These are phyloP conservation scores for Cutaneotrichosporon sp. DNA, from an alignment of 1,284 basidiomycete genomes.

Conservation along the genomic window DNA sequence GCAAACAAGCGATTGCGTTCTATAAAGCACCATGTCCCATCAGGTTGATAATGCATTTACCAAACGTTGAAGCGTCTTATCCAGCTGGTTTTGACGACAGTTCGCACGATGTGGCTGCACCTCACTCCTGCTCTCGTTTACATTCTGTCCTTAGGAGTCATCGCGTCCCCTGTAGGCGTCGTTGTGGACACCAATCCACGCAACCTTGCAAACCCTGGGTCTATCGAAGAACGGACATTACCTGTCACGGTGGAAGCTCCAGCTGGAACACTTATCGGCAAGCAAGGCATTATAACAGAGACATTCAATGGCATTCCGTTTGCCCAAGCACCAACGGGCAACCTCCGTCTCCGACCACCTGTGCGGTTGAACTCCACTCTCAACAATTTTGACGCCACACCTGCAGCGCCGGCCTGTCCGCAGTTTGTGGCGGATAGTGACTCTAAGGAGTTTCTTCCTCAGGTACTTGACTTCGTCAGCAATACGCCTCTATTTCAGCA, in stretches of 20 bases:
- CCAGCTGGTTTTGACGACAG: too few species aligned
- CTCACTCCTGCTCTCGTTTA: too few species aligned
- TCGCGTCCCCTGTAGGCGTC: too few species aligned
- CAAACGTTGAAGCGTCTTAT: too few species aligned
- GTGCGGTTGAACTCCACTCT: constrained; percentile 46
- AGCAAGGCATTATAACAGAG: constrained; percentile 1
- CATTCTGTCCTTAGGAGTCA: too few species aligned
- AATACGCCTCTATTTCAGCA: constrained; percentile 1
- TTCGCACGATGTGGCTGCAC: too few species aligned
- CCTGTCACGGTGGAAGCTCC: constrained; percentile 5
- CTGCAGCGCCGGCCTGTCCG: constrained; percentile 9
- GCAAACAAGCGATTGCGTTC: too few species aligned
- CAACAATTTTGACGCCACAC: constrained; percentile 12
- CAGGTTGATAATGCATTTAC: too few species aligned
- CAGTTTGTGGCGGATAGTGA: constrained; percentile 9
- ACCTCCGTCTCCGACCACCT: constrained; percentile 37
- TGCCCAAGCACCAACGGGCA: constrained; percentile 52
- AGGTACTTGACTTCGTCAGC: background rate
- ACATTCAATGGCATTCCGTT: constrained; percentile 56
- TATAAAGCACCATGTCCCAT: too few species aligned
- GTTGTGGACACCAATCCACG: background rate
- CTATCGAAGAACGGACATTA: constrained; percentile 3
- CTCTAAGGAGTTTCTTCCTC: background rate
- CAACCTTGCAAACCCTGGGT: background rate
- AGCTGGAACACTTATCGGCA: constrained; percentile 13